Conservation (phyloP, 2,329 filamentous ascomycete species). For the Aspergillus viridinutans region DNA sequence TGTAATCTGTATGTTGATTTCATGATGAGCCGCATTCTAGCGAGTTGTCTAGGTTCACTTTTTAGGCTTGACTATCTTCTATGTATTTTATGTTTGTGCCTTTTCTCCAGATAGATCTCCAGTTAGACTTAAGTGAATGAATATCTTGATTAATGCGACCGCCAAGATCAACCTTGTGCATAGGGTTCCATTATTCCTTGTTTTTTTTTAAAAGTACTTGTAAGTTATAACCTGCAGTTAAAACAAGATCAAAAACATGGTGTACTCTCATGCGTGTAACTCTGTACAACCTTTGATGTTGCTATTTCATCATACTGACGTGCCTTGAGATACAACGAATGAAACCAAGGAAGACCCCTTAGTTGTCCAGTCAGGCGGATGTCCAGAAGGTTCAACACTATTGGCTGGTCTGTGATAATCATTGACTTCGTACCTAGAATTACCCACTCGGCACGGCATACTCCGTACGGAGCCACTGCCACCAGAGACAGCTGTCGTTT, state of each 20-base stretch:
- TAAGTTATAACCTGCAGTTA: neutral
- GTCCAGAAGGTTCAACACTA: neutral
- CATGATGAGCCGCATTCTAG: neutral
- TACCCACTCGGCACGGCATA: neutral
- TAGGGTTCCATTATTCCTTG: neutral
- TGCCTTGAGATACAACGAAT: neutral
- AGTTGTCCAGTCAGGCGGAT: neutral
- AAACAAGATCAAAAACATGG: neutral
- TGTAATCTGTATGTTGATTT: neutral
- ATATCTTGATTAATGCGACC: neutral
- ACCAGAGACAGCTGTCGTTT: neutral
- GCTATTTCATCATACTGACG: neutral
- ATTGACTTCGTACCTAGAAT: neutral
- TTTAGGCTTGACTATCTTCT: no score
- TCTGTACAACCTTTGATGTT: neutral
- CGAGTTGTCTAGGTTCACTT: no score
- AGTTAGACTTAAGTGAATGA: no score
- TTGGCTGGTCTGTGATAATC: neutral
- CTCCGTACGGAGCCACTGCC: neutral
- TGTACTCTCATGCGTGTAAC: no score
- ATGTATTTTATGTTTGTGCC: no score
- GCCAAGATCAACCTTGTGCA: neutral
- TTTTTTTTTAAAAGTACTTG: neutral
- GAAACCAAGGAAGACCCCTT: neutral
- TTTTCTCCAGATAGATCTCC: no score